Evolutionary conservation across 169 alveolate genomes (phyloP).

Genomic region (Neospora caninum): DNA sequence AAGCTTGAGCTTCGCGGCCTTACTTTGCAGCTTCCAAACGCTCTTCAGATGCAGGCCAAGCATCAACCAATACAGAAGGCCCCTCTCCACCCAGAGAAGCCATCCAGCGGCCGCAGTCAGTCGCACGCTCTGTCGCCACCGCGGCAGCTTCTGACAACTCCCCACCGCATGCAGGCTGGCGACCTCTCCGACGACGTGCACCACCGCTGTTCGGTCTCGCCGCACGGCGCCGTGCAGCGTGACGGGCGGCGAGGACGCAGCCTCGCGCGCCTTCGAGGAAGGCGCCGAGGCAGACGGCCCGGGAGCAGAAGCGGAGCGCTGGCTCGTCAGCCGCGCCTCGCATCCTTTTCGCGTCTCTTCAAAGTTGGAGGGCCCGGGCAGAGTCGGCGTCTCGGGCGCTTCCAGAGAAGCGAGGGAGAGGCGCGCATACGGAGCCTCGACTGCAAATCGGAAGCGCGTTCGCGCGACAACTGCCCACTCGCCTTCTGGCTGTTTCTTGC

Average conservation of each 20-base stretch:
- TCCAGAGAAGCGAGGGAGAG: neutral
- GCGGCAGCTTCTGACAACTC: slow-evolving; percentile 27
- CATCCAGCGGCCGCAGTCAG: slow-evolving; percentile 53
- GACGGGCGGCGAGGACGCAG: neutral
- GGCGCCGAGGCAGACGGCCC: neutral
- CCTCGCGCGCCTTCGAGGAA: neutral
- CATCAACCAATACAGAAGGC: slow-evolving; percentile 55
- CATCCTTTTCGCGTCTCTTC: neutral
- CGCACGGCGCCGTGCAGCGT: neutral
- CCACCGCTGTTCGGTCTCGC: neutral
- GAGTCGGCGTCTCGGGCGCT: neutral
- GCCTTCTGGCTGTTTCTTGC: neutral
- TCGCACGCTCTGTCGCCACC: slow-evolving; percentile 57
- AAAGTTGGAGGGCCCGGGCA: neutral
- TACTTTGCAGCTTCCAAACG: slow-evolving; percentile 38
- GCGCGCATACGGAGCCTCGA: neutral
- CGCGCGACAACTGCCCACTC: neutral
- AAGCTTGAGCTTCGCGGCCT: neutral
- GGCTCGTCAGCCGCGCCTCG: too few relatives aligned
- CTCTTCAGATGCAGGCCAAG: slow-evolving; percentile 51
- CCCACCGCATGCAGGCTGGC: slow-evolving; percentile 49
- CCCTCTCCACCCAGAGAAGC: slow-evolving; percentile 62
- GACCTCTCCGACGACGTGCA: slow-evolving; percentile 48
- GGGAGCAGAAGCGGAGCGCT: too few relatives aligned
- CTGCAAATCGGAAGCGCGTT: neutral